Evolutionary conservation across 2,329 filamentous ascomycete species (phyloP).

Genomic region (Alternaria panax): DNA sequence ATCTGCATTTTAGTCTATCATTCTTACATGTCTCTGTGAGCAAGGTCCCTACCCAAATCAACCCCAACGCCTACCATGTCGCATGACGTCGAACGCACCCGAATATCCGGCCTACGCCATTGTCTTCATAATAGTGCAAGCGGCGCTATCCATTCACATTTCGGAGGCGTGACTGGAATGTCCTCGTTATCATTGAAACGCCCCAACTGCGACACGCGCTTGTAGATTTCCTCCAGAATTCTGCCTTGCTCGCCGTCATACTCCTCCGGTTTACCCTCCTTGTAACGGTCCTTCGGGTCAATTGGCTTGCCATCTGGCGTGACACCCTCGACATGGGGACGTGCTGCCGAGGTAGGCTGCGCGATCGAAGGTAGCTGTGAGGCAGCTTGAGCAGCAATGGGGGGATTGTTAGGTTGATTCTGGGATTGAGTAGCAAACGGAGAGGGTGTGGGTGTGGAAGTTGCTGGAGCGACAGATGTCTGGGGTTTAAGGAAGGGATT

Average conservation of each 20-base stretch:
- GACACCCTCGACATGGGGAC: conserved; percentile 11
- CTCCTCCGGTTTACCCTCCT: conserved; percentile 63
- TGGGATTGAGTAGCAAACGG: conserved; percentile 22
- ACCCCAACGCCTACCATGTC: not conserved
- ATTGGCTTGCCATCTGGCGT: conserved; percentile 22
- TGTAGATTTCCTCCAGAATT: conserved; percentile 67
- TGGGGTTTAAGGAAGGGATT: conserved; percentile 37
- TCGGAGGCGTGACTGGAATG: conserved; percentile 80
- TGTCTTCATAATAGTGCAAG: conserved; percentile 1
- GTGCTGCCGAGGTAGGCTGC: conserved; percentile 17
- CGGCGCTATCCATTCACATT: conserved; percentile 66
- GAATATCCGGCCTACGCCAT: not conserved
- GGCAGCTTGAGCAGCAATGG: not conserved
- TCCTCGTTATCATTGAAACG: conserved; percentile 71
- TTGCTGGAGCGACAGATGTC: conserved; percentile 15
- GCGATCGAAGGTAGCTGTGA: conserved; percentile 59
- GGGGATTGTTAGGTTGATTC: conserved; percentile 65
- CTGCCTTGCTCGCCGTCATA: conserved; percentile 66
- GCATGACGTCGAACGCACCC: not conserved
- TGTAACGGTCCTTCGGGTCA: conserved; percentile 58
- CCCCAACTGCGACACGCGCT: conserved; percentile 69
- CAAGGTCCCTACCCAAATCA: not conserved
- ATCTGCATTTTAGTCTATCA: not conserved
- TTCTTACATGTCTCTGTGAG: not conserved
- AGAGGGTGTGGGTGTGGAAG: conserved; percentile 19